A percentile compares a stretch with the other conserved stretches of the same genome.
These are phyloP conservation scores for Scolecobasidium constrictum DNA, from an alignment of 2,329 filamentous ascomycete species.

Conservation along the genomic window DNA sequence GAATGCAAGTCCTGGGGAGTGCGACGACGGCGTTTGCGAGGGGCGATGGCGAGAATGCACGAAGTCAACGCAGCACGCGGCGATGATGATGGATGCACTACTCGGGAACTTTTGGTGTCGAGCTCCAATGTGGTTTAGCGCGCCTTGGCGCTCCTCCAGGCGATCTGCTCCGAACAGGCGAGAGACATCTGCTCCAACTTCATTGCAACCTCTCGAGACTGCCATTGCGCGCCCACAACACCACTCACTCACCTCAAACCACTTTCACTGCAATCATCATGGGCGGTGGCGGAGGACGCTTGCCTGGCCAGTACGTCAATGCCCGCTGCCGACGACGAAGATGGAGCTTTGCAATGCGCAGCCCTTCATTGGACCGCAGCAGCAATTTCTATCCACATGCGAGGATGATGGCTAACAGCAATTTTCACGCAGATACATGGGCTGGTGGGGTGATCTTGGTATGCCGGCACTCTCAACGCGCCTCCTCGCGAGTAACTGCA, in stretches of 20 bases:
- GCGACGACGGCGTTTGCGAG: too few relatives aligned
- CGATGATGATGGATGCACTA: too few relatives aligned
- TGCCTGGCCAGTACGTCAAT: constrained; percentile 24
- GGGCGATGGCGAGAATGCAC: too few relatives aligned
- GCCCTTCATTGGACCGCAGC: too few relatives aligned
- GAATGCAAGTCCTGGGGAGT: too few relatives aligned
- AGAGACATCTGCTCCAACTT: background rate
- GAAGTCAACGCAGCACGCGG: too few relatives aligned
- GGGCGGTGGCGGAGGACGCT: constrained; percentile 30
- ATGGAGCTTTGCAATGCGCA: too few relatives aligned
- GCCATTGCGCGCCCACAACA: background rate
- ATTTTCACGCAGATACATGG: constrained; percentile 30
- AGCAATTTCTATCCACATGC: constrained; percentile 11
- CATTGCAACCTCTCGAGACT: background rate
- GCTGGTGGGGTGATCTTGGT: constrained; percentile 67
- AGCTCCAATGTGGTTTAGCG: background rate
- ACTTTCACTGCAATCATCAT: constrained; percentile 15
- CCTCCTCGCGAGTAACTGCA: background rate
- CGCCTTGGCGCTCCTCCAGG: background rate
- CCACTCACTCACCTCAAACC: background rate
- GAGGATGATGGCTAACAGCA: background rate
- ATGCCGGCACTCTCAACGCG: constrained; percentile 30
- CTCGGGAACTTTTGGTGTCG: background rate
- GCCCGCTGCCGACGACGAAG: background rate
- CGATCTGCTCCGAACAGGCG: background rate